Evolutionary conservation across 306 rosid genomes (phyloP), one percentile per base, ranked within the genome.

Genomic region (Begonia fuchsioides): DNA sequence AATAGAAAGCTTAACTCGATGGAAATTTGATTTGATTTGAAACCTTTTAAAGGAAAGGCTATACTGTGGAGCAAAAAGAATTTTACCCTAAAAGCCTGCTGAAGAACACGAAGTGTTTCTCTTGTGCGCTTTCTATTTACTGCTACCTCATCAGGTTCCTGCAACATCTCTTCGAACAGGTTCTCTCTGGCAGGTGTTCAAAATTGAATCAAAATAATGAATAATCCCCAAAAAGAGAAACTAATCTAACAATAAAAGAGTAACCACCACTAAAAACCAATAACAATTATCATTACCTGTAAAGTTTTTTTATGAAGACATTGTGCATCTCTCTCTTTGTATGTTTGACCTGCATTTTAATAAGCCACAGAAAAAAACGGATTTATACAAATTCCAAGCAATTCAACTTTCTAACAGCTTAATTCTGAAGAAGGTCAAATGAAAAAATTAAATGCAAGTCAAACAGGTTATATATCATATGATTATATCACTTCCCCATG

Each of bases 81-180:
- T 26, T 4, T 8, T 67, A 68, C 78, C 74, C 63, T 58, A 39
- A 60, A 17, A 26, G 67, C 67, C 11, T 65, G 62, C 15, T 57
- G 60, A 50, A 68, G 51, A 51, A 69, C 64, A 15, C 14, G 17
- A 16, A 61, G 38, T 10, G 48, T 39, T 12, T 69, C 63, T 35
- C 51, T 47, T 10, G 47, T 51, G 19, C 13, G 49, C 51, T 65
- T 68, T 51, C 67, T 69, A 64, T 69, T 65, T 46, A 38, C 35
- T 8, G 39, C 57, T 39, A 60, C 54, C 32, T 55, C 64, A 2
- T 61, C 69, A 2, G 61, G 52, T 57, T 73, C 72, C 54, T 57
- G 57, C 67, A 73, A 58, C 47, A 73, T 60, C 64, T 57, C 75
- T 51, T 65, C 72, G 62, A 69, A 68, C 47, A 65, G 60, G 55